phyloP scores from a whole-genome alignment of 2,329 filamentous ascomycete genomes.

The Fusarium fujikuroi region DNA sequence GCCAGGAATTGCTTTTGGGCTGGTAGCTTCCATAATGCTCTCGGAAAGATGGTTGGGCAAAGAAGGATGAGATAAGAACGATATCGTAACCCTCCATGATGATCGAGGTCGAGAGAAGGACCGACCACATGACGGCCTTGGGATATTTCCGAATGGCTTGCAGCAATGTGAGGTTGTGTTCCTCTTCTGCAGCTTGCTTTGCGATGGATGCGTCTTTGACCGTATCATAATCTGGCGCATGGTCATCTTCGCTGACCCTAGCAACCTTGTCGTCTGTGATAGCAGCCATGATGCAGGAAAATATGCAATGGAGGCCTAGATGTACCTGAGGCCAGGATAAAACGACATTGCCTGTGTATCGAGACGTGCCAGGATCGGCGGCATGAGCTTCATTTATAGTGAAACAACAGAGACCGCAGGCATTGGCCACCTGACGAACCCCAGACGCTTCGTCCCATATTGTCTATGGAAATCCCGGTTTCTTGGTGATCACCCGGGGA shows the following conservation, averaged over 20 bases:
- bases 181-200: conserved; percentile 29
- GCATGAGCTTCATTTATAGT: conserved; percentile 17
- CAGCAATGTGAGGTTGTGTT: conserved; percentile 24
- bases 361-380: neutral
- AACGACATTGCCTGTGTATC: neutral
- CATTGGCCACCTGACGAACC: neutral
- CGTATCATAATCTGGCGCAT: neutral
- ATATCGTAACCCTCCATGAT: conserved; percentile 52
- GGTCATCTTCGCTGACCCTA: conserved; percentile 31
- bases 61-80: conserved; percentile 46
- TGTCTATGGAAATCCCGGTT: neutral
- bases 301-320: neutral
- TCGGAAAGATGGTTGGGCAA: conserved; percentile 47
- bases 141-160: conserved; percentile 30
- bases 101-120: conserved; percentile 46
- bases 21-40: conserved; percentile 39
- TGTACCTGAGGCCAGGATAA: neutral
- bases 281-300: neutral
- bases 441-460: neutral
- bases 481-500: neutral
- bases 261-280: conserved; percentile 27
- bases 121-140: conserved; percentile 28
- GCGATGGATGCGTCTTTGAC: conserved; percentile 26
- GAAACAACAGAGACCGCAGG: neutral
- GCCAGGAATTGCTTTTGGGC: conserved; percentile 2